Evolutionary conservation across 2,329 filamentous ascomycete species (phyloP), one percentile per base, ranked within the genome.

Genomic region (Cladosporium sp.): DNA sequence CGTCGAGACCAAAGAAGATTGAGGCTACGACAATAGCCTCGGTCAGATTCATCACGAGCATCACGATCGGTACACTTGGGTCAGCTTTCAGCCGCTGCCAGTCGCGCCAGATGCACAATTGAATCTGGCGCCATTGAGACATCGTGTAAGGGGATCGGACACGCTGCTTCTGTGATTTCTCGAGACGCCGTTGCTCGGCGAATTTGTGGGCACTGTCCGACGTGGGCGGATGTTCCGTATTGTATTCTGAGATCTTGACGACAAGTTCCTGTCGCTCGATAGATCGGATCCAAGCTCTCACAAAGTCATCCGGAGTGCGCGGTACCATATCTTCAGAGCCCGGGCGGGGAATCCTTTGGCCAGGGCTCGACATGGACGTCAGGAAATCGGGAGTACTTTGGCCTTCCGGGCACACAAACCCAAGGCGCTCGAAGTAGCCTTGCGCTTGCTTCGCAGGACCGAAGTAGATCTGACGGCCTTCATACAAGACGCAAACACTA

Each of bases 341-440:
- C 3, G 75, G 63, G 1, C 76, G 74, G 0, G 80, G 70, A 28
- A 72, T 73, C 17, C 86, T 79, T 70, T 88, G 85, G 1, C 72
- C 70, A 0, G 84, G 82, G 64, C 85, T 86, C 0, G 86, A 88
- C 34, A 88, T 74, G 0, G 84, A 85, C 0, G 86, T 88, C n/a
- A 92, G 74, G 72, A 92, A 93, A 69, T 93, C 89, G 3, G 85
- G 85, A 0, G 86, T 87, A 0, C 87, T 91, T 81, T 86, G 84
- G 14, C 88, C 82, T 20, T 84, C 80, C 0, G 88, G 88, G 66
- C 88, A 90, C 14, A 84, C 78, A 64, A 91, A 92, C 0, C 89
- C 89, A 34, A 92, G 77, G 19, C 83, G 75, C 45, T 86, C 73
- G 63, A 92, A 92, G 69, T 89, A 92, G 25, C 79, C 72, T 68